Evolutionary conservation across 176 grass and related monocot species (phyloP).

Genomic region (Elaeis guineensis): DNA sequence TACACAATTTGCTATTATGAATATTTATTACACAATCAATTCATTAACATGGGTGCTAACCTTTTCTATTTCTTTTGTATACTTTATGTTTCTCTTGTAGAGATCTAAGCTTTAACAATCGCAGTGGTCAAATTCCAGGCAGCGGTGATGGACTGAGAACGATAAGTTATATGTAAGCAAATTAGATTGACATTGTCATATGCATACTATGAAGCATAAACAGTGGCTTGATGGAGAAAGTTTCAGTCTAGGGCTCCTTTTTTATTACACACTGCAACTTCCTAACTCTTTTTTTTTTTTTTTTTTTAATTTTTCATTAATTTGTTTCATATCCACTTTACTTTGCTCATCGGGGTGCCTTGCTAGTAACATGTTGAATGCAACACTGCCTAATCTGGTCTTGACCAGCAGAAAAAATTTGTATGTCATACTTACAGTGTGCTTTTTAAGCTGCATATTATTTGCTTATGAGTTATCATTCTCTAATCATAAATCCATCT

Average conservation of each 20-base stretch:
- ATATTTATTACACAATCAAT: too few relatives aligned
- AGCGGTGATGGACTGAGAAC: not conserved
- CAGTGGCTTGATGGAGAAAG: not conserved
- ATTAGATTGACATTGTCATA: not conserved
- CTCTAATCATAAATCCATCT: not conserved
- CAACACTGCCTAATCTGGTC: not conserved
- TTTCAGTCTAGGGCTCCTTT: not conserved
- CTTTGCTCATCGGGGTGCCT: not conserved
- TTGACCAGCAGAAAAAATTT: not conserved
- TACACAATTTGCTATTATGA: too few relatives aligned
- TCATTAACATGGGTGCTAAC: too few relatives aligned
- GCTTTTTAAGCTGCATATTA: too few relatives aligned
- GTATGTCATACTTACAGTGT: not conserved
- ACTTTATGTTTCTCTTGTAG: not conserved
- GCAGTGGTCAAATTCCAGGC: not conserved
- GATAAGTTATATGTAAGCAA: conserved; percentile 1
- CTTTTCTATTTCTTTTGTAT: too few relatives aligned
- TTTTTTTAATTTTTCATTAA: not conserved
- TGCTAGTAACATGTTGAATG: not conserved
- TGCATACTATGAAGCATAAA: too few relatives aligned
- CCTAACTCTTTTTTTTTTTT: too few relatives aligned
- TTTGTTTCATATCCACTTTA: too few relatives aligned
- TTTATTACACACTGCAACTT: not conserved
- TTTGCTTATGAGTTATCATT: not conserved
- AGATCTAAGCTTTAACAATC: conserved; percentile 11